Evolutionary conservation across 78 protist genomes (phyloP).

Genomic region (Speleostelium caveatum): DNA sequence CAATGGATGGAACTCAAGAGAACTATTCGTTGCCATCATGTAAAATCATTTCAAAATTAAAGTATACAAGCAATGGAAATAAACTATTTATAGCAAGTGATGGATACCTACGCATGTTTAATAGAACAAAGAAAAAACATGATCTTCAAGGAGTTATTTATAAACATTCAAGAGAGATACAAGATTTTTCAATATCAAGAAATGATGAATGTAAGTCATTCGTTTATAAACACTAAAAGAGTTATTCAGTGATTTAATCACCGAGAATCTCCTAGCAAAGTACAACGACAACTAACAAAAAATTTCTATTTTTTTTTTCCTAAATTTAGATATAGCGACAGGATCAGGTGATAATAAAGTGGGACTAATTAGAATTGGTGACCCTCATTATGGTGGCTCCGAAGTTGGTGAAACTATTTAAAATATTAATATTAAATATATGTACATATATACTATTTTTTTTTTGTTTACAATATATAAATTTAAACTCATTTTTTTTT

Average conservation of each 20-base stretch:
- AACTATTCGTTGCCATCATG: background rate
- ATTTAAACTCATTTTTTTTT: background rate
- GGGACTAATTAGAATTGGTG: slow-evolving; percentile 63
- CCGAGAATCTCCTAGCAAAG: background rate
- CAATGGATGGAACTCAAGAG: slow-evolving; percentile 6
- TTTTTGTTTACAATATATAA: background rate
- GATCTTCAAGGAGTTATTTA: slow-evolving; percentile 36
- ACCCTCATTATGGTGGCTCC: slow-evolving; percentile 26
- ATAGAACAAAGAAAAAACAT: slow-evolving; percentile 22
- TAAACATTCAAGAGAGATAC: slow-evolving; percentile 58
- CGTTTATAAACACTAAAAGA: too few species aligned
- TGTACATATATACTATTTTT: background rate
- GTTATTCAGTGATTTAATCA: background rate
- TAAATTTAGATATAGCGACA: slow-evolving; percentile 23
- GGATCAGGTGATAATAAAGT: slow-evolving; percentile 27
- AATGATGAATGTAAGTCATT: slow-evolving; percentile 78
- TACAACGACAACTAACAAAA: background rate
- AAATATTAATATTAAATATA: background rate
- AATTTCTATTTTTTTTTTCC: background rate
- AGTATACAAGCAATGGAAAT: slow-evolving; percentile 20
- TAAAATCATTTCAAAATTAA: background rate
- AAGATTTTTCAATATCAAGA: slow-evolving; percentile 62
- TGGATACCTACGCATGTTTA: slow-evolving; percentile 35
- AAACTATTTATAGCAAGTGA: slow-evolving; percentile 34
- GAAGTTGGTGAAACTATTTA: slow-evolving; percentile 44